Conservation (phyloP, 495 filamentous ascomycete genomes). For the Lophiotrema nucula region DNA sequence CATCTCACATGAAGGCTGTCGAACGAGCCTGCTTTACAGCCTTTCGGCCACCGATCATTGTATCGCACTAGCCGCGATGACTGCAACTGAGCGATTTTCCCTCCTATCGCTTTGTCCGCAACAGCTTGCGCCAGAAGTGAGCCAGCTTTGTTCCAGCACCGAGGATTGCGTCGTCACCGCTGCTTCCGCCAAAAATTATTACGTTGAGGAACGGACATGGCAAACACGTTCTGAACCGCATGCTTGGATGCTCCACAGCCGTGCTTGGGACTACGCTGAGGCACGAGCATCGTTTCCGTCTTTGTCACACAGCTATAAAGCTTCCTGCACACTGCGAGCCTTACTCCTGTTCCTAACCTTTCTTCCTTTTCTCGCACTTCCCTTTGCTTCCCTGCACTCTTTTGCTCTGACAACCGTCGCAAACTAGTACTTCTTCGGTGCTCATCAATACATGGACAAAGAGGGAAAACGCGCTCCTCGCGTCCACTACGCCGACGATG, state of each 20-base stretch:
- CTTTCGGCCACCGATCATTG: background rate
- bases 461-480: slow-evolving; percentile 12
- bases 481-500: slow-evolving; percentile 25
- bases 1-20: slow-evolving; percentile 4
- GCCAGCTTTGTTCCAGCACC: background rate
- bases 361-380: background rate
- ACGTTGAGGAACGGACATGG: too few relatives aligned
- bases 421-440: background rate
- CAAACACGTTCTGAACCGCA: background rate
- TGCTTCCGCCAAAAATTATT: too few relatives aligned
- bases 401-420: background rate
- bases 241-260: background rate
- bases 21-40: background rate
- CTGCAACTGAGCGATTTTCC: slow-evolving; percentile 7
- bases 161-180: too few relatives aligned
- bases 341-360: background rate
- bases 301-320: background rate
- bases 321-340: background rate
- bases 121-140: background rate
- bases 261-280: background rate
- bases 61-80: background rate
- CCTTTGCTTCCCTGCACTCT: background rate
- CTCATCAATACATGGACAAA: slow-evolving; percentile 5
- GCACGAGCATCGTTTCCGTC: too few relatives aligned
- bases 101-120: background rate